Conservation (phyloP, 495 filamentous ascomycete genomes). For the Glonium stellatum region DNA sequence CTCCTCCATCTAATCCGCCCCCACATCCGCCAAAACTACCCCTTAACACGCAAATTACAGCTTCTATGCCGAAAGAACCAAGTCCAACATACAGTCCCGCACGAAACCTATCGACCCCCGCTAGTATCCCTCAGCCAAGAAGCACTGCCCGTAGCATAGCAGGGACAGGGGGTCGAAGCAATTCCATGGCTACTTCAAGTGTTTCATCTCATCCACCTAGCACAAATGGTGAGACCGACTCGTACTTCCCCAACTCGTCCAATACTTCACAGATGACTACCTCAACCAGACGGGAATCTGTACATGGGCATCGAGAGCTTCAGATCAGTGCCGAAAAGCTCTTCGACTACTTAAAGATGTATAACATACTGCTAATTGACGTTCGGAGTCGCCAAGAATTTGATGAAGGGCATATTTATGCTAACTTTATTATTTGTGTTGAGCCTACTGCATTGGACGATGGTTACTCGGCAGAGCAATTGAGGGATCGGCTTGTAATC, state of each 20-base stretch:
- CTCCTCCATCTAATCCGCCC: slow-evolving; percentile 36
- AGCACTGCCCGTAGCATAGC: slow-evolving; percentile 38
- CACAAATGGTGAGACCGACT: slow-evolving; percentile 23
- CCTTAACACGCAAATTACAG: slow-evolving; percentile 43
- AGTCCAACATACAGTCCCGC: slow-evolving; percentile 80
- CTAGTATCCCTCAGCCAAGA: slow-evolving; percentile 46
- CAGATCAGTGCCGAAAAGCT: slow-evolving; percentile 61
- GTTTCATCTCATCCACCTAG: slow-evolving; percentile 27
- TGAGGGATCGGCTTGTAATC: slow-evolving; percentile 74
- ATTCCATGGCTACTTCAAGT: slow-evolving; percentile 24
- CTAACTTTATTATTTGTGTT: slow-evolving; percentile 74
- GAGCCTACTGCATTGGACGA: slow-evolving; percentile 72
- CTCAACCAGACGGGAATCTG: slow-evolving; percentile 23
- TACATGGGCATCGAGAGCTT: slow-evolving; percentile 53
- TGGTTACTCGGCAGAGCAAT: slow-evolving; percentile 77
- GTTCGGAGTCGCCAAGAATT: slow-evolving; percentile 75
- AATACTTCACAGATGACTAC: background rate
- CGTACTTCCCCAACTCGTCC: slow-evolving; percentile 31
- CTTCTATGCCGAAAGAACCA: slow-evolving; percentile 67
- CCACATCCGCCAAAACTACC: slow-evolving; percentile 48
- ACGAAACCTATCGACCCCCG: slow-evolving; percentile 49
- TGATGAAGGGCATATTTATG: slow-evolving; percentile 80
- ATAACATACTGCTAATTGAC: slow-evolving; percentile 74
- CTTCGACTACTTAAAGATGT: slow-evolving; percentile 52
- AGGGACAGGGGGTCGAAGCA: slow-evolving; percentile 33